phyloP scores from a whole-genome alignment of 768 basidiomycete species.

The Boletus reticuloceps region DNA sequence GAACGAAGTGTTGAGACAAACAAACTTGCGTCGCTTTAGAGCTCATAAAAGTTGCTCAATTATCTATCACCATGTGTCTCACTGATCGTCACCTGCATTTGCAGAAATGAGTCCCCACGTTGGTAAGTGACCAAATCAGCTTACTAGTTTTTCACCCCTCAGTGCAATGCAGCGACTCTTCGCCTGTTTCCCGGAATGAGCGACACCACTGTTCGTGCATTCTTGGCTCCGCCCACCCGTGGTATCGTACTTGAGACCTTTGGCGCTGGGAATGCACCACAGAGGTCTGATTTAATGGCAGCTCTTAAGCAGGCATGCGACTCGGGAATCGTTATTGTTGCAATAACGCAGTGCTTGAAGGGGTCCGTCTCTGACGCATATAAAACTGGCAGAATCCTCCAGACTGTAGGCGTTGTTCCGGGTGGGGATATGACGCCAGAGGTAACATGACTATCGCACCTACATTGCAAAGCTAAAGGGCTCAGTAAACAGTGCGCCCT shows the following conservation, averaged over 20 bases:
- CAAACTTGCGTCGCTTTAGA: conserved; percentile 70
- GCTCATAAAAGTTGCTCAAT: conserved; percentile 65
- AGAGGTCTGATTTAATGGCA: conserved; percentile 70
- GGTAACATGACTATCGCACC: conserved; percentile 37
- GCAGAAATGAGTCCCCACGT: conserved; percentile 80
- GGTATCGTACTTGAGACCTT: conserved; percentile 91
- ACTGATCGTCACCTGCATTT: conserved; percentile 11
- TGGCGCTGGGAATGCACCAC: conserved; percentile 91
- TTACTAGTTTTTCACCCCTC: conserved; percentile 5
- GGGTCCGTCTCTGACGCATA: conserved; percentile 86
- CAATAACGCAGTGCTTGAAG: conserved; percentile 87
- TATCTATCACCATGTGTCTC: background rate
- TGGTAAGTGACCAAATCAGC: conserved; percentile 43
- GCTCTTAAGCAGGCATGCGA: conserved; percentile 79
- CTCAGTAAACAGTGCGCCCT: conserved; percentile 69
- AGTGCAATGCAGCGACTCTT: conserved; percentile 57
- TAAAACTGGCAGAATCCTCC: conserved; percentile 69
- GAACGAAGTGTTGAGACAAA: conserved; percentile 84
- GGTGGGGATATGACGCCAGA: conserved; percentile 97
- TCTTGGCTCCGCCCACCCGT: conserved; percentile 67
- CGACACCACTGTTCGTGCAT: conserved; percentile 67
- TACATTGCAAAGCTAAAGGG: background rate
- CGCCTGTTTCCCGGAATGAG: conserved; percentile 89
- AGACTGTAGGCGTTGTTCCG: conserved; percentile 73
- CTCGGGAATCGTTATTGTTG: conserved; percentile 83